A percentile compares a stretch with the other conserved stretches of the same genome.
phyloP scores from a whole-genome alignment of 1,139 yeast species.

The Taphrina sp. region DNA sequence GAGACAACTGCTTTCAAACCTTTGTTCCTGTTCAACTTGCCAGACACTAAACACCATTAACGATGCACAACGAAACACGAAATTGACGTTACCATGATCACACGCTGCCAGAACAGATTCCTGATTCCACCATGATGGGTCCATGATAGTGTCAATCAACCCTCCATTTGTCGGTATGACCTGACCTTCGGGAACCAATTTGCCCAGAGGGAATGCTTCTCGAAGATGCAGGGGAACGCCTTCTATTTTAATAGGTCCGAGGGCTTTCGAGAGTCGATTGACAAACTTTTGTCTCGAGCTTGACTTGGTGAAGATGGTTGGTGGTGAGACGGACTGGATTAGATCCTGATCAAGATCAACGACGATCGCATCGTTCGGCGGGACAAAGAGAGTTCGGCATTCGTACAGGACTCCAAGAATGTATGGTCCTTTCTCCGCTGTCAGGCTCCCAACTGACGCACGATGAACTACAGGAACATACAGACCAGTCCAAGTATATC shows the following conservation, averaged over 20 bases:
- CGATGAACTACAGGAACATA: conserved; percentile 32
- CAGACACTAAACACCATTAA: conserved; percentile 4
- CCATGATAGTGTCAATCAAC: conserved; percentile 16
- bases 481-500: conserved; percentile 25
- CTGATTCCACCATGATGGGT: conserved; percentile 30
- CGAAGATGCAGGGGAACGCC: conserved; percentile 28
- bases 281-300: conserved; percentile 26
- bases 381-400: conserved; percentile 18
- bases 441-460: conserved; percentile 1
- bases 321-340: conserved; percentile 24
- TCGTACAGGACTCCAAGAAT: conserved; percentile 26
- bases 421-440: conserved; percentile 29
- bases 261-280: conserved; percentile 3
- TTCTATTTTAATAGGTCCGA: neutral
- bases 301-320: conserved; percentile 21
- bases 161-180: conserved; percentile 19
- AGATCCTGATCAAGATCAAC: conserved; percentile 28
- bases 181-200: conserved; percentile 25
- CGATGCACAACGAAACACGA: neutral
- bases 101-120: conserved; percentile 13
- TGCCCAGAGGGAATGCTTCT: conserved; percentile 20
- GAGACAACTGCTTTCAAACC: conserved; percentile 23
- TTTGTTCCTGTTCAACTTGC: conserved; percentile 22
- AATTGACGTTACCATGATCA: conserved; percentile 12
- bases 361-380: conserved; percentile 27